phyloP scores from a whole-genome alignment of 148 eudicot genomes.

The Silene uniflora region DNA sequence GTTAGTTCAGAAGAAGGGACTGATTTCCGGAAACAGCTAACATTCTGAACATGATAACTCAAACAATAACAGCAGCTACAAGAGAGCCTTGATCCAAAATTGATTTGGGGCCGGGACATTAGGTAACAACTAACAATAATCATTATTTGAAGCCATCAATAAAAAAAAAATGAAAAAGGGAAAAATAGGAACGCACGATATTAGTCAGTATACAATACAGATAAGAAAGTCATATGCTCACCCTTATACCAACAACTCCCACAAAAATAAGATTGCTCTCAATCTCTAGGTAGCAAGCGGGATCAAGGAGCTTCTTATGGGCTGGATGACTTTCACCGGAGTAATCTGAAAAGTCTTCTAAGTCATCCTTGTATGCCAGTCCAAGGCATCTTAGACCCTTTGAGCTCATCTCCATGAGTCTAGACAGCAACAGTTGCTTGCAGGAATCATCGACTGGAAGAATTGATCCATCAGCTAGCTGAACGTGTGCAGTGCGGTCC shows the following conservation, averaged over 20 bases:
- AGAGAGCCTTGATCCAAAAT: too few relatives aligned
- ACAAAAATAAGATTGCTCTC: slow-evolving; percentile 73
- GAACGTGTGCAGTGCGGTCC: slow-evolving; percentile 68
- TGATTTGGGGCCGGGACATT: too few relatives aligned
- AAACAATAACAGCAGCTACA: too few relatives aligned
- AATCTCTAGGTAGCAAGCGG: slow-evolving; percentile 51
- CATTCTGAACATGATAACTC: too few relatives aligned
- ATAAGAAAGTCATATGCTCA: slow-evolving; percentile 39
- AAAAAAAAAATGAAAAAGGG: too few relatives aligned
- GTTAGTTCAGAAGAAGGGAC: too few relatives aligned
- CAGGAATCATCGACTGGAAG: slow-evolving; percentile 61
- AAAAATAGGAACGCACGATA: too few relatives aligned
- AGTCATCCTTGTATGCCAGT: slow-evolving; percentile 72
- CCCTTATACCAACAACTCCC: slow-evolving; percentile 82
- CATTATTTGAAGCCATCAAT: too few relatives aligned
- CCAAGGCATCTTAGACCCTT: slow-evolving; percentile 85
- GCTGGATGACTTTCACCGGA: slow-evolving; percentile 55
- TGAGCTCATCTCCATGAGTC: slow-evolving; percentile 70
- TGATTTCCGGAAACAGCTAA: too few relatives aligned
- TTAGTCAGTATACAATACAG: too few relatives aligned
- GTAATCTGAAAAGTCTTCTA: slow-evolving; percentile 67
- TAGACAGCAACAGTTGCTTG: slow-evolving; percentile 45
- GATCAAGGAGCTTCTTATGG: slow-evolving; percentile 78
- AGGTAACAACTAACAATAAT: too few relatives aligned
- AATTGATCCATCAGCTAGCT: slow-evolving; percentile 79